Evolutionary conservation across 1,139 yeast species (phyloP).

Genomic region (Saccharomyces hybrid): DNA sequence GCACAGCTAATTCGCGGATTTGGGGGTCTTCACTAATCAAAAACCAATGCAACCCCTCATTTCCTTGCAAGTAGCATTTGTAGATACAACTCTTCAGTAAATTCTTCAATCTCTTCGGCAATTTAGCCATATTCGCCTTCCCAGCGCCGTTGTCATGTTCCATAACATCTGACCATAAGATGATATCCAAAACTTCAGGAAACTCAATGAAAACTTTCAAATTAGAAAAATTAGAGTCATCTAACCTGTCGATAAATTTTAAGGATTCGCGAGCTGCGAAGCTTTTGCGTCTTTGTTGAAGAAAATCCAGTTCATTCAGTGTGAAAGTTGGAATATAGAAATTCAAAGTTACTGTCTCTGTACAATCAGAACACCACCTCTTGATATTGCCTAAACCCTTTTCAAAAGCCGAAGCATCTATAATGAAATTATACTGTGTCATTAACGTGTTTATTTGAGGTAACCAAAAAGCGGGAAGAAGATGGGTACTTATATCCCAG

Average conservation of each 20-base stretch:
- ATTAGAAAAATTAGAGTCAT: constrained; percentile 5
- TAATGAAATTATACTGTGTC: constrained; percentile 24
- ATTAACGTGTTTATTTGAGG: too few species aligned
- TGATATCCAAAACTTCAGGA: constrained; percentile 25
- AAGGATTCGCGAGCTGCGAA: constrained; percentile 27
- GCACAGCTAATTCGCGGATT: constrained; percentile 21
- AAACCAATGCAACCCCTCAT: constrained; percentile 24
- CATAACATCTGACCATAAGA: constrained; percentile 25
- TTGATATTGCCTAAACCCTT: constrained; percentile 30
- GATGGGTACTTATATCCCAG: too few species aligned
- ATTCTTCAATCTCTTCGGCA: constrained; percentile 26
- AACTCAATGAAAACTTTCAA: constrained; percentile 24
- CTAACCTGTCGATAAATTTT: constrained; percentile 23
- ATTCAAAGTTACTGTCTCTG: constrained; percentile 14
- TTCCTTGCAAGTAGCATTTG: constrained; percentile 23
- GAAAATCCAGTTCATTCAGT: constrained; percentile 26
- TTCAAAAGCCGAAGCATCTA: constrained; percentile 31
- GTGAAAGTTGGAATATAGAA: constrained; percentile 29
- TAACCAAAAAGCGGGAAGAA: too few species aligned
- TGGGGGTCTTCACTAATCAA: constrained; percentile 26
- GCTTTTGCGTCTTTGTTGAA: constrained; percentile 22
- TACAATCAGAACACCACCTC: constrained; percentile 20
- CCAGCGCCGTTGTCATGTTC: constrained; percentile 12
- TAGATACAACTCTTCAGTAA: constrained; percentile 28
- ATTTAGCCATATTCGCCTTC: constrained; percentile 5